A percentile compares a stretch with the other conserved stretches of the same genome.
phyloP scores from a whole-genome alignment of 441 rosid genomes.

The Erysimum pusillum region DNA sequence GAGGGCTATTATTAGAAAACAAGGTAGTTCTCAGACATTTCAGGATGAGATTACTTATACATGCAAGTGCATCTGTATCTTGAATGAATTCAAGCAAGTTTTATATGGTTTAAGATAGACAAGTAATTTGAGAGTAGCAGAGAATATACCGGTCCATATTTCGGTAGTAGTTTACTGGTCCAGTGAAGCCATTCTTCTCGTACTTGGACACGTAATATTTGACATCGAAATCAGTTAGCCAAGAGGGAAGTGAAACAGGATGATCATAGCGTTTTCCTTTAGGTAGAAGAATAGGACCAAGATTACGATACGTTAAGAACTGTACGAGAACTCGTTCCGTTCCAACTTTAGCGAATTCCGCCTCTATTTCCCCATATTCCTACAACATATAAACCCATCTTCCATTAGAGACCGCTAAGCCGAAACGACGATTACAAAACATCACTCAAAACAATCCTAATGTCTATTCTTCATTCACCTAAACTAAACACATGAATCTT shows the following conservation, averaged over 20 bases:
- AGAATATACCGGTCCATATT: constrained; percentile 64
- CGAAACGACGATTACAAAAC: not conserved
- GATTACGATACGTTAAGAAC: constrained; percentile 50
- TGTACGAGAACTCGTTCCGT: constrained; percentile 50
- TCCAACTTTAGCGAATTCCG: constrained; percentile 57
- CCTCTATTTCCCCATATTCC: constrained; percentile 75
- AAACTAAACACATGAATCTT: constrained; percentile 1
- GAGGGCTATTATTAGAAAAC: not conserved
- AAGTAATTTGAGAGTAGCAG: not conserved
- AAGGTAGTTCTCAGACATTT: not conserved
- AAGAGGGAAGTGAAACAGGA: constrained; percentile 55
- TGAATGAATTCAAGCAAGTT: constrained; percentile 16
- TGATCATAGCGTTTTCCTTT: constrained; percentile 44
- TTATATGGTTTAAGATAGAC: not conserved
- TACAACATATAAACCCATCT: constrained; percentile 37
- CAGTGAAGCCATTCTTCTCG: constrained; percentile 66
- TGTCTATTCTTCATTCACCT: constrained; percentile 1
- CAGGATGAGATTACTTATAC: not conserved
- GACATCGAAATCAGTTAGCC: constrained; percentile 69
- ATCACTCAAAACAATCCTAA: constrained; percentile 1
- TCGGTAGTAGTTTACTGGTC: constrained; percentile 77
- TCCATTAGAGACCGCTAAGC: not conserved
- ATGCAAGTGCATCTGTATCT: not conserved
- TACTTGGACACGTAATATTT: constrained; percentile 55
- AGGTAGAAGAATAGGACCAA: constrained; percentile 63